Evolutionary conservation across 495 filamentous ascomycete genomes (phyloP), one percentile per base, ranked within the genome.

Genomic region (Aspergillus incahuasiensis): DNA sequence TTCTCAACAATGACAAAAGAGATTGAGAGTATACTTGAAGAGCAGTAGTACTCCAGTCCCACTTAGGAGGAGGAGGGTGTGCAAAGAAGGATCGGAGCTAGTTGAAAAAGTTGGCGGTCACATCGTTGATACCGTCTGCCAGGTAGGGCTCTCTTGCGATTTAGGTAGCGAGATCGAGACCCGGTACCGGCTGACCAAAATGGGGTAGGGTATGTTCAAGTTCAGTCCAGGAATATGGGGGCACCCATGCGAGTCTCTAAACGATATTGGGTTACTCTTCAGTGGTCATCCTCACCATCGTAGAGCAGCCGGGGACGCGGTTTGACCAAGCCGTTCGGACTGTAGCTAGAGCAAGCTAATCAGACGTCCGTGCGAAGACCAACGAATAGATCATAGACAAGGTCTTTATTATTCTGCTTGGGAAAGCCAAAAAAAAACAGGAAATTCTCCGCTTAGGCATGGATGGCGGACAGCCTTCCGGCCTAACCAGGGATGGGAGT

Each of bases 231-330:
- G 70, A 68, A 46, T 75, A 62, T 5, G 65, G 70, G n/a, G n/a
- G n/a, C n/a, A n/a, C n/a, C n/a, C n/a, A n/a, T n/a, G n/a, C n/a
- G n/a, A 63, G 20, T 72, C 74, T 52, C 79, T 73, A 48, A 83
- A 82, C 39, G 77, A 76, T 43, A 81, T 82, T 7, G 79, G 81
- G 0, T 79, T 80, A 56, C 80, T 79, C 54, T n/a, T 83, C 79
- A 55, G 77, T 69, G 58, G 83, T 83, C 8, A 84, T 60, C 5
- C 80, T 81, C 47, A 80, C 81, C 74, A 82, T 78, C 13, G 72
- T 74, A 3, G 68, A 72, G 55, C 71, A 79, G 21, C 80, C 80
- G 3, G 80, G 80, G 1, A 80, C 81, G 13, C 82, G 82, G 47
- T 82, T 82, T 56, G 84, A 74, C 74, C 78, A 84, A 13, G 71